These are phyloP conservation scores for Kondoa malvinella DNA, from an alignment of 768 basidiomycete genomes.

Conservation along the genomic window DNA sequence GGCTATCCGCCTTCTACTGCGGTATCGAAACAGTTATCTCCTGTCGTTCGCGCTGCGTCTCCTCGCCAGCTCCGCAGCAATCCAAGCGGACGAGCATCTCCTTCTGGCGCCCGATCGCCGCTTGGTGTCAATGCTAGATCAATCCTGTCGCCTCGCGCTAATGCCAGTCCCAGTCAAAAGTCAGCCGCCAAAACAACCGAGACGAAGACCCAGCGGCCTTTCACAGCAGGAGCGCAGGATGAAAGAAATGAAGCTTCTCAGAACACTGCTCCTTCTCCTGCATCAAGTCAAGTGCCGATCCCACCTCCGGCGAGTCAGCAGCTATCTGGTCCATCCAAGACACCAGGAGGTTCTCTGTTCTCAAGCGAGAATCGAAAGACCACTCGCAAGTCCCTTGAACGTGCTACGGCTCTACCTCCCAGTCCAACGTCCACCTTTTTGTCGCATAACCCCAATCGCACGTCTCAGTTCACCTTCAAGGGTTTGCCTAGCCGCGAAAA, in stretches of 20 bases:
- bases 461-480: constrained; percentile 2
- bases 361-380: not conserved
- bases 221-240: not conserved
- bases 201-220: not conserved
- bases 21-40: not conserved
- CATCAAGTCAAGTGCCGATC: not conserved
- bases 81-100: not conserved
- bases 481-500: constrained; percentile 7
- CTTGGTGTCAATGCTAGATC: not conserved
- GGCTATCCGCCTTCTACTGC: not conserved
- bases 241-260: not conserved
- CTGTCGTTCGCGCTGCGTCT: not conserved
- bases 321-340: not conserved
- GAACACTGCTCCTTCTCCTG: not conserved
- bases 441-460: not conserved
- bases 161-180: not conserved
- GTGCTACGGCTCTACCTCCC: not conserved
- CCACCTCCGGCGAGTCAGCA: not conserved
- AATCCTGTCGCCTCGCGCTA: not conserved
- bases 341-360: not conserved
- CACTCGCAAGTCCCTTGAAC: not conserved
- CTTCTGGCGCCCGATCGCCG: not conserved
- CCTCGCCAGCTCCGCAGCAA: not conserved
- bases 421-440: constrained; percentile 2
- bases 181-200: not conserved